These are phyloP conservation scores for Aegle marmelos DNA, from an alignment of 345 rosid genomes.

Conservation along the genomic window DNA sequence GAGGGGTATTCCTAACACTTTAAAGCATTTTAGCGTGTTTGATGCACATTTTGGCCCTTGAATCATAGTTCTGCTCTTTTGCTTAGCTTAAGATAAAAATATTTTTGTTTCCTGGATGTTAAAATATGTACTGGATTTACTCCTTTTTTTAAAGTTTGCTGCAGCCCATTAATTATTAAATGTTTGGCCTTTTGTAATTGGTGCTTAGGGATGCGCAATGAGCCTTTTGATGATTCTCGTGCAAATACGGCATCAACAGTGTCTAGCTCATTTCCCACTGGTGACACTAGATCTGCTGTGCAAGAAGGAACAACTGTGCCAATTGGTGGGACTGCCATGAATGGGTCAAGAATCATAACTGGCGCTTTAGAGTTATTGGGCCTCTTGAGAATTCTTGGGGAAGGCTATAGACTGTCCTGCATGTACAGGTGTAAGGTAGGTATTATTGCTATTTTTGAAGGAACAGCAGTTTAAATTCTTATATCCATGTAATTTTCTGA, in stretches of 20 bases:
- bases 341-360: slow-evolving; percentile 47
- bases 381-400: slow-evolving; percentile 81
- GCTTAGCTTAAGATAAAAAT: not conserved
- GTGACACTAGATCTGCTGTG: slow-evolving; percentile 54
- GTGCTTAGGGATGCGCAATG: slow-evolving; percentile 65
- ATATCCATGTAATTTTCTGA: slow-evolving; percentile 21
- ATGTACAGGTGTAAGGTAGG: slow-evolving; percentile 93
- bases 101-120: not conserved
- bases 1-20: not conserved
- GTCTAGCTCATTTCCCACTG: slow-evolving; percentile 44
- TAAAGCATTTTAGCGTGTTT: not conserved
- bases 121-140: too few species aligned
- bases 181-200: slow-evolving; percentile 17
- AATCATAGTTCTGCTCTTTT: not conserved
- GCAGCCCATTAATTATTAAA: slow-evolving; percentile 1
- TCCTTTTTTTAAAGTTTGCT: slow-evolving; percentile 6
- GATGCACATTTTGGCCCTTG: not conserved
- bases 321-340: slow-evolving; percentile 42
- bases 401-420: slow-evolving; percentile 90
- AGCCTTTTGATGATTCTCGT: slow-evolving; percentile 71
- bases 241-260: slow-evolving; percentile 48
- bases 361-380: slow-evolving; percentile 73
- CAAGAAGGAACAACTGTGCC: slow-evolving; percentile 57
- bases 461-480: slow-evolving; percentile 17
- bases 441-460: slow-evolving; percentile 24